Base-by-base conservation (phyloP, 2,329 filamentous ascomycete species). In the Berkeleyomyces rouxiae region DNA sequence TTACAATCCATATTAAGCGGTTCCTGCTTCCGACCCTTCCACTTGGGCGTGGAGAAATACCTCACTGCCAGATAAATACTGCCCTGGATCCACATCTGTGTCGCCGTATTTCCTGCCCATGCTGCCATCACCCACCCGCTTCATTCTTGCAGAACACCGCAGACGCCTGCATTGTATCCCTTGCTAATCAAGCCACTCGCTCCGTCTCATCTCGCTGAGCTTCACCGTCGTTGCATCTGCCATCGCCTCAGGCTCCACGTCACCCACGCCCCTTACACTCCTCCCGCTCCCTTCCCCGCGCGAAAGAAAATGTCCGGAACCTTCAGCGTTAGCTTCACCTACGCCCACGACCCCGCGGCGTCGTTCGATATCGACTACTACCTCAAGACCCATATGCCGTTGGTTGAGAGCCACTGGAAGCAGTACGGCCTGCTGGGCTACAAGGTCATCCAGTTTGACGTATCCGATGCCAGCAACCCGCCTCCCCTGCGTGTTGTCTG, bases 351-450 rank as follows among this genome's bases (percentile, higher is more conserved):
- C 44, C 46, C 63, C 9, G 46, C 40, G 37, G 47, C 69, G 44
- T 70, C 70, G 65, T 80, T 79, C 71, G 69, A 80, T 70, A 70
- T 77, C 66, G 71, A 77, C 42, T 80, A 79, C 72, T 80, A 79
- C 68, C 67, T 78, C 44, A 62, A 67, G 2, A 73, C 66, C 23
- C 77, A 80, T 71, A 76, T 80, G 74, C 72, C 74, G 1, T 69
- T 79, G 2, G 74, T 74, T 13, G 64, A 68, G 37, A 70, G 72
- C 58, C 65, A 67, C 36, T 79, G 77, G 76, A 65, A 61, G 0
- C 64, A 68, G 1, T 67, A 70, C 59, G 78, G 78, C 47, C 68
- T 79, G 3, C 71, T 71, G 68, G 66, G 66, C 63, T 74, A 71
- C 71, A 68, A 68, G 58, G 68, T 73, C 47, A 67, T 68, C 31